phyloP scores from a whole-genome alignment of 768 basidiomycete genomes.

The Rubroboletus pulcherrimus region DNA sequence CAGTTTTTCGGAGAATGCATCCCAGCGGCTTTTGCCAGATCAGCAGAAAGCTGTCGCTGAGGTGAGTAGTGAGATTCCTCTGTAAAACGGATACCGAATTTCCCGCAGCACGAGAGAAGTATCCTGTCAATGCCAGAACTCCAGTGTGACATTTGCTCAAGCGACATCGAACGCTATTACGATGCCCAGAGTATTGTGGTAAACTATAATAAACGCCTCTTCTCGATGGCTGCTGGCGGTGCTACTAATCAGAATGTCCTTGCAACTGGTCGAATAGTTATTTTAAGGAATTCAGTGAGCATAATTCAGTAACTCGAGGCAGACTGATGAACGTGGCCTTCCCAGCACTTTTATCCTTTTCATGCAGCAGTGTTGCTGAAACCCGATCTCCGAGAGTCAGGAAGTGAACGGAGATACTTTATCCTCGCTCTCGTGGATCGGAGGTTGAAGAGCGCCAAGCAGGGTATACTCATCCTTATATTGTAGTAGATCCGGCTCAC shows the following conservation, averaged over 20 bases:
- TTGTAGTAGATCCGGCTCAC: background rate
- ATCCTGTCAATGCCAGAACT: slow-evolving; percentile 62
- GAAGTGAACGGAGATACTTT: slow-evolving; percentile 54
- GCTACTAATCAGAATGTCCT: slow-evolving; percentile 68
- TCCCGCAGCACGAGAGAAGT: slow-evolving; percentile 62
- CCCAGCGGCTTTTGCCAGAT: slow-evolving; percentile 87
- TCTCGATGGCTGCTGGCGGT: slow-evolving; percentile 55
- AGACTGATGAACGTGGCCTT: background rate
- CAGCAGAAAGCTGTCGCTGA: slow-evolving; percentile 86
- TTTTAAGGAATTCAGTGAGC: slow-evolving; percentile 78
- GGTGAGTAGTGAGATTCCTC: slow-evolving; percentile 40
- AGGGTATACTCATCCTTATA: slow-evolving; percentile 38
- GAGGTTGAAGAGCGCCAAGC: slow-evolving; percentile 51
- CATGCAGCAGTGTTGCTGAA: slow-evolving; percentile 73
- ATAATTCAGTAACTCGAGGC: background rate
- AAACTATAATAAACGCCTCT: slow-evolving; percentile 55
- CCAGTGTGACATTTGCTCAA: slow-evolving; percentile 61
- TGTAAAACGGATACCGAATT: slow-evolving; percentile 7
- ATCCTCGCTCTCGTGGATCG: slow-evolving; percentile 69
- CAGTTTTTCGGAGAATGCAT: slow-evolving; percentile 96
- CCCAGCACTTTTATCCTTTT: slow-evolving; percentile 70
- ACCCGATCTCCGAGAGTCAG: slow-evolving; percentile 49
- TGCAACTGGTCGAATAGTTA: slow-evolving; percentile 70
- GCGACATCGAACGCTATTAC: slow-evolving; percentile 75
- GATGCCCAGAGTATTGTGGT: slow-evolving; percentile 63